Base-by-base conservation (phyloP, 192 early-diverging fungal species). In the Irineochytrium annulatum region DNA sequence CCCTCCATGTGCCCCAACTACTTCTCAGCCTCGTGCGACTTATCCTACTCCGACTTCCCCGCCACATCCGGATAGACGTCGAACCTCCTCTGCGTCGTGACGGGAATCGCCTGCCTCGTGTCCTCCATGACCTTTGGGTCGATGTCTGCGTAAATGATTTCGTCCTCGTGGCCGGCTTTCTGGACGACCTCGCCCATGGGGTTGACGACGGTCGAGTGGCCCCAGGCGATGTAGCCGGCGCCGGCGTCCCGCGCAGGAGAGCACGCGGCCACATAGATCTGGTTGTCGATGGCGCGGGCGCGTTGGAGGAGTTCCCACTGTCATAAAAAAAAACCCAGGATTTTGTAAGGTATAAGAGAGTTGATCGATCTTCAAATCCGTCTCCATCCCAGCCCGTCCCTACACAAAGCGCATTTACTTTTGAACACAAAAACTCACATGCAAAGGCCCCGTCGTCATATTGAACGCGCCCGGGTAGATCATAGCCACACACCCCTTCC, bases 401-500 rank as follows among this genome's bases (percentile, higher is more conserved):
- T n/a, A n/a, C n/a, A n/a, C n/a, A n/a, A n/a, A n/a, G n/a, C n/a
- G n/a, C n/a, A n/a, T 26, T 49, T 16, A 49, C 20, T 6, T 19
- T 8, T 27, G 19, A 19, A 69, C 26, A 16, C 14, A 65, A 43
- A 13, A 8, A 59, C 70, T 52, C 53, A 72, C 70, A 63, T 96
- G 93, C 65, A 95, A 55, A 0, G 94, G 94, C 19, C 96, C 96
- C 1, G 96, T 99, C 11, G 87, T 93, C 72, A 85, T 89, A 70
- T 97, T 99, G 73, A 97, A 97, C 0, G 93, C 94, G 1, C 92
- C 96, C 2, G 94, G 96, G 62, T 96, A 99, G 30, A 99, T 83
- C 94, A 99, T 95, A 17, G 83, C 87, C 22, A 95, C 67, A 60
- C 91, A 93, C 0, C 91, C 90, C 65, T 81, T 82, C 35, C 90